Base-by-base conservation (phyloP, 371 early-diverging fungal species). In the Actinomucor elegans region DNA sequence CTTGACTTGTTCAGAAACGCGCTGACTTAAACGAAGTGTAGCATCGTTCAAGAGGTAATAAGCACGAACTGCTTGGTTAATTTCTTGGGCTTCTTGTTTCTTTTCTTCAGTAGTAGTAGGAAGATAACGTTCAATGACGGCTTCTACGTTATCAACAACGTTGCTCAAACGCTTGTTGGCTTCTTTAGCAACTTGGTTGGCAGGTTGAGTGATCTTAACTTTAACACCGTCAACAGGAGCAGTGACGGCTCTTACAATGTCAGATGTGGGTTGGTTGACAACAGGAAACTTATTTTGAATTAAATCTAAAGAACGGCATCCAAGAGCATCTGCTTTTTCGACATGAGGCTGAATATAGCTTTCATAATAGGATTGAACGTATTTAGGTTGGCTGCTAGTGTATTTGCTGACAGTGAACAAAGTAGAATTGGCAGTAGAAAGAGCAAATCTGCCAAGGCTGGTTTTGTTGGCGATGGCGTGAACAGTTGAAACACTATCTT, bases 221-320 rank as follows among this genome's bases (percentile, higher is more conserved):
- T 66, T 73, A 12, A 63, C 54, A n/a, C 55, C 55, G 32, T 60
- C 60, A n/a, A 65, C 50, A 8, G 59, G 54, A 23, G 64, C 55
- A 15, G 69, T 71, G 3, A 85, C 76, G 12, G 75, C 63, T 32
- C 71, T 59, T 23, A 85, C 73, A 28, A 88, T 76, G 46, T 85
- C 85, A 44, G 71, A 58, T 6, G 86, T 81, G 29, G 85, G 81
- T 59, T 84, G 71, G 32, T 62, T 76, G 35, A 89, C 78, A 31
- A 86, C 79, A 18, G 91, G 91, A 70, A 85, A 80, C 18, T 70
- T 75, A 11, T 59, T 67, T 58, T 89, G 85, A 37, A 91, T 52
- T n/a, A 80, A 51, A 60, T 89, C 87, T n/a, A 91, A 75, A 5
- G 90, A 87, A 28, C 79, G 75, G 44, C 79, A 77, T 26, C 86